Evolutionary conservation across 2,329 filamentous ascomycete species (phyloP).

Genomic region (Colletotrichum paranaense): DNA sequence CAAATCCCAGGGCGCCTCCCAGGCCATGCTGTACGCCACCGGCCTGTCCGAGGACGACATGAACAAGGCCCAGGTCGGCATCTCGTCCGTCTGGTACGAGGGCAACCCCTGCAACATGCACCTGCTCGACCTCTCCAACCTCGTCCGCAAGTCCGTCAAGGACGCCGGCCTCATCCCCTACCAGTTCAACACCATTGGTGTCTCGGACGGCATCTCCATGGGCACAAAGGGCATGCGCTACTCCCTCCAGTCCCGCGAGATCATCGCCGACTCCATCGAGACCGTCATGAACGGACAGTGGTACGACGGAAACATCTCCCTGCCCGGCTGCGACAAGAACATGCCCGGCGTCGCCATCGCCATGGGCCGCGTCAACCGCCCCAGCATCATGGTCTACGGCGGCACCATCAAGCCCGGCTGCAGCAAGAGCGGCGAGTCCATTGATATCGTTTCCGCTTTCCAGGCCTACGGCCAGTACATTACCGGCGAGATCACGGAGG

Average conservation of each 20-base stretch:
- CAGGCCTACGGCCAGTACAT: constrained; percentile 98
- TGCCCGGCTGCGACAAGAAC: constrained; percentile 99
- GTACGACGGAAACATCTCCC: constrained; percentile 97
- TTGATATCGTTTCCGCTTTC: constrained; percentile 98
- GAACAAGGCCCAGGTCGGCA: constrained; percentile 97
- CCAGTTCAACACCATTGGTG: constrained; percentile 99
- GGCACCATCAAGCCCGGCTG: constrained; percentile 94
- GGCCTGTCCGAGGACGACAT: constrained; percentile 88
- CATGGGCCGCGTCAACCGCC: constrained; percentile 94
- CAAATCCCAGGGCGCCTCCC: constrained; percentile 97
- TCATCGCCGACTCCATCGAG: constrained; percentile 98
- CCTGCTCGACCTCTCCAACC: constrained; percentile 86
- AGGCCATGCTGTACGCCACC: constrained; percentile 98
- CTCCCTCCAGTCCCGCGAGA: constrained; percentile 91
- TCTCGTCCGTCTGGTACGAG: constrained; percentile 97
- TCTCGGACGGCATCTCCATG: constrained; percentile 98
- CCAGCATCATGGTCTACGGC: constrained; percentile 97
- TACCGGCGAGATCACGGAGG: constrained; percentile 88
- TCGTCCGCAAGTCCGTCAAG: constrained; percentile 71
- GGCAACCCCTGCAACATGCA: constrained; percentile 99
- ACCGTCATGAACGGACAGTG: constrained; percentile 99
- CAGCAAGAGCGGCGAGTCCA: constrained; percentile 77
- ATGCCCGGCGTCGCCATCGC: constrained; percentile 95
- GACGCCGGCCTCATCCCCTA: constrained; percentile 87
- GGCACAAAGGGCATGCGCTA: constrained; percentile 97